phyloP scores from a whole-genome alignment of 805 yeast species.

The Saturnispora ahearnii region DNA sequence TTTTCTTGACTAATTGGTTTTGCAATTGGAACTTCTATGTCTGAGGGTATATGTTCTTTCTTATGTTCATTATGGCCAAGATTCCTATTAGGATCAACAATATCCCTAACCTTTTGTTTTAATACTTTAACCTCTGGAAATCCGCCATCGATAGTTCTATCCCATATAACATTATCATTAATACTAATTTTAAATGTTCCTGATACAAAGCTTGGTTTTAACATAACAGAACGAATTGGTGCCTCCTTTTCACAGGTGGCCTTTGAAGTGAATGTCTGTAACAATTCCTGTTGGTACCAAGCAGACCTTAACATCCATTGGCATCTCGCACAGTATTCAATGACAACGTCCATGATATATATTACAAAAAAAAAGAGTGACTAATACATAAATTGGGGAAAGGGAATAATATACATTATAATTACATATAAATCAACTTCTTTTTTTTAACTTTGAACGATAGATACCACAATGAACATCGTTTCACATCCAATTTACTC shows the following conservation, averaged over 20 bases:
- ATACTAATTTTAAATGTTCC: conserved; percentile 51
- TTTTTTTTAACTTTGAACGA: not conserved
- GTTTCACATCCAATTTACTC: conserved; percentile 54
- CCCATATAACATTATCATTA: conserved; percentile 43
- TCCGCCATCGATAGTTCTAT: conserved; percentile 54
- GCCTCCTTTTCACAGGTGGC: conserved; percentile 2
- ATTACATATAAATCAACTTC: not conserved
- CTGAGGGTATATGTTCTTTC: not conserved
- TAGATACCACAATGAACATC: conserved; percentile 2
- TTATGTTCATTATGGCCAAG: conserved; percentile 57
- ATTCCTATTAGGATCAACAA: conserved; percentile 41
- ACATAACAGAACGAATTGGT: not conserved
- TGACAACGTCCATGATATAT: conserved; percentile 37
- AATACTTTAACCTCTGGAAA: conserved; percentile 81
- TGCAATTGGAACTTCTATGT: not conserved
- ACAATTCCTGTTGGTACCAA: conserved; percentile 78
- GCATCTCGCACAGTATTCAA: conserved; percentile 73
- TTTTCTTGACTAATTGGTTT: conserved; percentile 1
- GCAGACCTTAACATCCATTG: conserved; percentile 84
- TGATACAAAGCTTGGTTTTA: conserved; percentile 22
- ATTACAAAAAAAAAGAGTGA: not conserved
- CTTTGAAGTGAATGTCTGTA: conserved; percentile 57
- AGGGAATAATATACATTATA: not conserved
- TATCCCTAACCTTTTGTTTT: conserved; percentile 57
- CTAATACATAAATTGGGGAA: not conserved